Evolutionary conservation across 257 asterid species (phyloP).

Genomic region (Salvia splendens): DNA sequence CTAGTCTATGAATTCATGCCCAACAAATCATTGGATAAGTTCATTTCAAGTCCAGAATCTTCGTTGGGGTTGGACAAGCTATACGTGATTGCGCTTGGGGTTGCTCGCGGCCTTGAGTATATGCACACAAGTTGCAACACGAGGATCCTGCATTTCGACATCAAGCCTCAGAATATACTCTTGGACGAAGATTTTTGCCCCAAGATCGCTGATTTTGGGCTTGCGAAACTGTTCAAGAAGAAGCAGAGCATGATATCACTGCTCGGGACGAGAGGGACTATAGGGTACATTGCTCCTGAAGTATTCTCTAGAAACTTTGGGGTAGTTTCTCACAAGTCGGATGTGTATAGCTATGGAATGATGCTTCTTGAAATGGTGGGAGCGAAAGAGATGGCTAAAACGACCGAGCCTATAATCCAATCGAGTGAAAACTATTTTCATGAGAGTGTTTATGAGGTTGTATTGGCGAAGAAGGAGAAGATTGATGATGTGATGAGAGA

Average conservation of each 20-base stretch:
- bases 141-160: conserved; percentile 42
- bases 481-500: conserved; percentile 18
- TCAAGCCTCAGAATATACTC: too few relatives aligned
- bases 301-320: conserved; percentile 54
- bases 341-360: conserved; percentile 72
- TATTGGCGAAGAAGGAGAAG: conserved; percentile 24
- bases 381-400: conserved; percentile 19
- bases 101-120: conserved; percentile 62
- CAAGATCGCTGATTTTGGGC: conserved; percentile 69
- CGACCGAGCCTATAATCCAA: not conserved
- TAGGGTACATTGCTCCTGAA: conserved; percentile 33
- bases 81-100: conserved; percentile 50
- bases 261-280: conserved; percentile 51
- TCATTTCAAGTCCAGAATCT: conserved; percentile 14
- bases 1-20: not conserved
- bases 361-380: conserved; percentile 64
- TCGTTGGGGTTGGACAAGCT: conserved; percentile 41
- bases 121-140: conserved; percentile 63
- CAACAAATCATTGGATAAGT: conserved; percentile 11
- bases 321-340: conserved; percentile 58
- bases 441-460: conserved; percentile 45
- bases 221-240: conserved; percentile 50
- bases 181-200: conserved; percentile 57
- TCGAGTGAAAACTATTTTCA: conserved; percentile 48
- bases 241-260: conserved; percentile 50